Base-by-base conservation (phyloP, 2,329 filamentous ascomycete genomes). In the Paecilomyces niveus region DNA sequence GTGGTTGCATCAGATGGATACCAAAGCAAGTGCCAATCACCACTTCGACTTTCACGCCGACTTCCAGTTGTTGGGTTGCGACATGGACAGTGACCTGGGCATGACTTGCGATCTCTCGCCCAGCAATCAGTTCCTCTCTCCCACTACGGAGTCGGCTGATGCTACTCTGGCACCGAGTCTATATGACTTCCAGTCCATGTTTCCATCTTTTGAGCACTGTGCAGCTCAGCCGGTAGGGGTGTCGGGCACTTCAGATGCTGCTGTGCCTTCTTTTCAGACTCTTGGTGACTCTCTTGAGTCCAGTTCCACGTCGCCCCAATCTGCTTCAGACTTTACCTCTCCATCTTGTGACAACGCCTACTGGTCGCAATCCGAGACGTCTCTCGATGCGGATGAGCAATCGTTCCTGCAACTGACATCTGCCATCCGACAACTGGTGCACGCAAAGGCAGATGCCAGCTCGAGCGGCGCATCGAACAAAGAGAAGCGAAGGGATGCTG, bases 401-500 rank as follows among this genome's bases (percentile, higher is more conserved):
- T 18, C 39, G 6, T 45, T 45, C n/a, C n/a, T 18, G 39, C 50
- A 52, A 29, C 7, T 52, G 50, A 52, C 21, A 21, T 52, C 50
- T 26, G 10, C 50, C 22, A 65, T 70, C 59, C 68, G 71, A 35
- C 66, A 70, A 29, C 59, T 73, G 61, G 71, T 74, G 3, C 71
- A 74, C 63, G 67, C 72, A 4, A 68, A 72, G 61, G 75, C 74
- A n/a, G 71, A 72, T 8, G 63, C 67, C 6, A 73, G 76, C 57
- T 61, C 68, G 4, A 66, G 73, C 10, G 64, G 65, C 51, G 61
- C 68, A 35, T 74, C 74, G 6, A 64, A 64, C 39, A 76, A 77
- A 60, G 69, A 74, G 62, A 77, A 77, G 68, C 72, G 73, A 55
- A 67, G 71, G 15, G 75, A 77, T 54, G 74, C 75, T 8, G 69